Conservation (phyloP, 805 yeast species). For the Saccharomycopsis oosterbeekiorum region DNA sequence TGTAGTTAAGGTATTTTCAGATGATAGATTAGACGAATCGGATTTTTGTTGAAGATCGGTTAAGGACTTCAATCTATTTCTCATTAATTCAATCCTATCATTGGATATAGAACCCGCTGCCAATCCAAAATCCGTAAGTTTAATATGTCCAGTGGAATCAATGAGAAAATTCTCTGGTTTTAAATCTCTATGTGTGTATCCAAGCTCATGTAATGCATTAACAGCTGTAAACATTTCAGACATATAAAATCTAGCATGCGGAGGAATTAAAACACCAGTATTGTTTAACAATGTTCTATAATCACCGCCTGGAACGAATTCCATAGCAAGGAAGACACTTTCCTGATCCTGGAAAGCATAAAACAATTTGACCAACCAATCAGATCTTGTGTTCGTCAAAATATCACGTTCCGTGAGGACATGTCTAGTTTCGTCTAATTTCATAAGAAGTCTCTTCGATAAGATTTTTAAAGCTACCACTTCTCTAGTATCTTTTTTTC, state of each 20-base stretch:
- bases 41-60: constrained; percentile 48
- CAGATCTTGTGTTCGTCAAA: constrained; percentile 88
- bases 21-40: neutral
- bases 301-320: constrained; percentile 99
- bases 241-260: constrained; percentile 90
- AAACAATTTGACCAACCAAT: constrained; percentile 88
- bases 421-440: constrained; percentile 91
- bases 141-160: constrained; percentile 85
- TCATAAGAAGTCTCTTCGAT: constrained; percentile 75
- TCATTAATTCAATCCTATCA: constrained; percentile 90
- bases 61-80: constrained; percentile 54
- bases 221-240: constrained; percentile 96
- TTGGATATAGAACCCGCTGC: constrained; percentile 94
- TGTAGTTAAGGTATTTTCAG: constrained; percentile 41
- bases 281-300: constrained; percentile 89
- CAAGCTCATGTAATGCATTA: constrained; percentile 86
- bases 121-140: constrained; percentile 90
- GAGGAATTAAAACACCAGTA: constrained; percentile 86
- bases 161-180: constrained; percentile 92
- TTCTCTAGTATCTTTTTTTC: constrained; percentile 88
- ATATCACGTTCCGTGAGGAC: constrained; percentile 95
- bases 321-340: constrained; percentile 93
- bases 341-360: constrained; percentile 94
- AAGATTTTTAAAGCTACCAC: constrained; percentile 90
- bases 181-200: constrained; percentile 93